Evolutionary conservation across 2,329 filamentous ascomycete genomes (phyloP).

Genomic region (Fusarium proliferatum): DNA sequence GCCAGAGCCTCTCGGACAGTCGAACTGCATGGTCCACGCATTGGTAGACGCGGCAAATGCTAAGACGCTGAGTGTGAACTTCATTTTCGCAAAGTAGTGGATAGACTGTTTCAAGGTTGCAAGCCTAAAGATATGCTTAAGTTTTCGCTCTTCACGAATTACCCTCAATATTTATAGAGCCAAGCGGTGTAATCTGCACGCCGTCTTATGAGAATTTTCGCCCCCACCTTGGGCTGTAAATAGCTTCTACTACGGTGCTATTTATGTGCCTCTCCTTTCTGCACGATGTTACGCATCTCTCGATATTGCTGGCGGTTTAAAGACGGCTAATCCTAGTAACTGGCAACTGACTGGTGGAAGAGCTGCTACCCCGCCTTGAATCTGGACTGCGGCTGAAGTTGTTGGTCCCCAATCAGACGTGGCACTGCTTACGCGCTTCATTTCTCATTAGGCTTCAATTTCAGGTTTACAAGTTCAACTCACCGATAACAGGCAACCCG

Average conservation of each 20-base stretch:
- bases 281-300: not conserved
- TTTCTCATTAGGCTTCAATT: not conserved
- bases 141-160: rapidly evolving
- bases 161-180: not conserved
- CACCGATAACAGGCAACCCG: too few relatives aligned
- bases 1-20: not conserved
- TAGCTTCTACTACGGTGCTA: rapidly evolving
- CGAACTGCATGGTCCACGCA: not conserved
- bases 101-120: not conserved
- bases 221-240: not conserved
- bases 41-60: not conserved
- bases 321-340: not conserved
- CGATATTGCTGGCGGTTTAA: rapidly evolving
- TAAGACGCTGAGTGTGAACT: rapidly evolving
- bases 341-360: not conserved
- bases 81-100: not conserved
- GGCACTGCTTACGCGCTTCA: not conserved
- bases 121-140: not conserved
- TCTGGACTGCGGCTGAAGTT: not conserved
- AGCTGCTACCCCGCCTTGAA: not conserved
- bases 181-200: not conserved
- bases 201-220: not conserved
- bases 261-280: not conserved
- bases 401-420: not conserved
- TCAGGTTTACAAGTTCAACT: rapidly evolving